Evolutionary conservation across 306 rosid genomes (phyloP).

Genomic region (Delonix regia): DNA sequence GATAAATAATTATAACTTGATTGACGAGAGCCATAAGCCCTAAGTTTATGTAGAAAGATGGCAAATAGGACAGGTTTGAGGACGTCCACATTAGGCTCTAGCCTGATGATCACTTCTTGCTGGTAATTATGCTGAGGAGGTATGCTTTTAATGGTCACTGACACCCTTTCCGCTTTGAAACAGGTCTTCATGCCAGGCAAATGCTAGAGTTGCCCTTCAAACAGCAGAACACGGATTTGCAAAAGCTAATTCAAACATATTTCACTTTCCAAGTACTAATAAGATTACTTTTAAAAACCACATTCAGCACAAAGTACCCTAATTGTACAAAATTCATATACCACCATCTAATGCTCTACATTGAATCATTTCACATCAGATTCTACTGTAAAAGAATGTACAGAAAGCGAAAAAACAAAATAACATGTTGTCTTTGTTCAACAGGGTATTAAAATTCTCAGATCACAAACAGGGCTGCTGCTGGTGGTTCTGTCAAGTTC

Average conservation of each 20-base stretch:
- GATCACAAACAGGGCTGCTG: neutral
- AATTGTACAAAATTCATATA: neutral
- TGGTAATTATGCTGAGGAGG: too few relatives aligned
- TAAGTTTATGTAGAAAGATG: too few relatives aligned
- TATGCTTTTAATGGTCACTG: too few relatives aligned
- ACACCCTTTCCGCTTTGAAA: too few relatives aligned
- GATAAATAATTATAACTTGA: too few relatives aligned
- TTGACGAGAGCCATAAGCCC: too few relatives aligned
- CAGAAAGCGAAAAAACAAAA: neutral
- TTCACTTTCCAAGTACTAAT: neutral
- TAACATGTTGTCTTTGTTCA: neutral
- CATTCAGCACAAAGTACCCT: neutral
- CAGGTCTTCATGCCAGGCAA: neutral
- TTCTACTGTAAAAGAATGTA: neutral
- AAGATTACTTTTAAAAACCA: neutral
- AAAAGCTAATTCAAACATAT: neutral
- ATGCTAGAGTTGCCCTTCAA: neutral
- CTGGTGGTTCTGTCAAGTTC: slow-evolving; percentile 24
- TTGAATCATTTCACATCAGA: slow-evolving; percentile 14
- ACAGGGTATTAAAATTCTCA: slow-evolving; percentile 20
- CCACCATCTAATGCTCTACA: neutral
- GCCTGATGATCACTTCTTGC: too few relatives aligned
- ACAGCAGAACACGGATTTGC: neutral
- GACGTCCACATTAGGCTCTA: too few relatives aligned
- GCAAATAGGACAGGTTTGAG: too few relatives aligned